These are phyloP conservation scores for Plectosphaerella sp. DNA, from an alignment of 2,329 filamentous ascomycete species.

Conservation along the genomic window DNA sequence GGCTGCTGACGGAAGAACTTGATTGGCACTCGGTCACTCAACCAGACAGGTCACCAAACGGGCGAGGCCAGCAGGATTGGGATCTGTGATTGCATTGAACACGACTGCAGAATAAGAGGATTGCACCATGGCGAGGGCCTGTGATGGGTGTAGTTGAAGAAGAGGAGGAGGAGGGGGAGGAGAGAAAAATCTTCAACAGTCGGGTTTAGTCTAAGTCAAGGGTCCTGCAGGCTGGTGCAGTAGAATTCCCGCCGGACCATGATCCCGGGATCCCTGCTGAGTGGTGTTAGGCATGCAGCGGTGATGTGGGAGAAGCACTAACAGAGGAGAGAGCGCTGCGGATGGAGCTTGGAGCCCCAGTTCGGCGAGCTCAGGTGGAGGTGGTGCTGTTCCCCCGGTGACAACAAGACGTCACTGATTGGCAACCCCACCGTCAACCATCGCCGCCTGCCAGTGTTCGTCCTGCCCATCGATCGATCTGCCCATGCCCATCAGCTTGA, in stretches of 20 bases:
- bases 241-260: slow-evolving; percentile 4
- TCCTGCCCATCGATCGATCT: neutral
- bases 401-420: slow-evolving; percentile 9
- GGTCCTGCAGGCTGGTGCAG: slow-evolving; percentile 3
- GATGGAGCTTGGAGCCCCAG: no score
- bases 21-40: no score
- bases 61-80: no score
- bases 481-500: slow-evolving; percentile 3
- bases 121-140: neutral
- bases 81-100: no score
- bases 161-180: neutral
- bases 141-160: neutral
- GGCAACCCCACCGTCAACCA: slow-evolving; percentile 5
- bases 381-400: slow-evolving; percentile 12
- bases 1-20: no score
- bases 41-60: no score
- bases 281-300: no score
- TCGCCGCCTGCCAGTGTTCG: slow-evolving; percentile 4
- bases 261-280: slow-evolving; percentile 4
- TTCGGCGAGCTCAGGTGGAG: no score
- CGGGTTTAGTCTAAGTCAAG: slow-evolving; percentile 6
- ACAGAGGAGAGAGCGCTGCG: no score
- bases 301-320: no score
- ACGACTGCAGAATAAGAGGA: no score
- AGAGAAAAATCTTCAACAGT: slow-evolving; percentile 11